phyloP scores from a whole-genome alignment of 768 basidiomycete genomes.

The Russula sp. region DNA sequence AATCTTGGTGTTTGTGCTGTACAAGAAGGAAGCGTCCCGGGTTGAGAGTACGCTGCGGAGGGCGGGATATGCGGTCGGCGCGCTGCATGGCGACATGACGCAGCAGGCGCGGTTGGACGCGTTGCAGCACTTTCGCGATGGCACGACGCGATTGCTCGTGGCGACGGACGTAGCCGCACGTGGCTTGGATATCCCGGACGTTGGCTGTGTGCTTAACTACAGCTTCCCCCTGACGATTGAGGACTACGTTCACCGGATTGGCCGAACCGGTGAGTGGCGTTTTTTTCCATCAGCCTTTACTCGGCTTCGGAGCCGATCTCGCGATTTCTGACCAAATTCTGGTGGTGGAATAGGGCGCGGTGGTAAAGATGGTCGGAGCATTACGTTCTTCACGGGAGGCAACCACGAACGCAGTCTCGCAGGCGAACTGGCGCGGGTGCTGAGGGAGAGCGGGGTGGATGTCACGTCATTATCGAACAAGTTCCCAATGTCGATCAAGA shows the following conservation, averaged over 20 bases:
- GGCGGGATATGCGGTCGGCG: constrained; percentile 71
- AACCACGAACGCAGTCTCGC: constrained; percentile 79
- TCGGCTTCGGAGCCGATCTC: too few species aligned
- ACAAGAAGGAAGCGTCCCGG: constrained; percentile 96
- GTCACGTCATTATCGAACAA: constrained; percentile 67
- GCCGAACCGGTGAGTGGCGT: constrained; percentile 60
- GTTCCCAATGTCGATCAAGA: constrained; percentile 97
- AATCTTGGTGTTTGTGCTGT: constrained; percentile 88
- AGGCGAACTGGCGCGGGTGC: constrained; percentile 87
- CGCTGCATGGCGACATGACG: constrained; percentile 86
- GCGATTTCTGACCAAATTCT: background rate
- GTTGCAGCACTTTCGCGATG: constrained; percentile 80
- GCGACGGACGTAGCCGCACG: constrained; percentile 98
- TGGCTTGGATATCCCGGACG: constrained; percentile 95
- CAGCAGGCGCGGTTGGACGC: constrained; percentile 80
- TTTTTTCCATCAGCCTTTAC: background rate
- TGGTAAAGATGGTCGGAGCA: constrained; percentile 81
- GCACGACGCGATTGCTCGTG: constrained; percentile 73
- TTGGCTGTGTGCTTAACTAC: constrained; percentile 90
- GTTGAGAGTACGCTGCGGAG: constrained; percentile 71
- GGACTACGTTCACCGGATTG: constrained; percentile 87
- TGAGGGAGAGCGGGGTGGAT: constrained; percentile 81
- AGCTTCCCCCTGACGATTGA: constrained; percentile 97
- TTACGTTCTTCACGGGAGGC: constrained; percentile 96
- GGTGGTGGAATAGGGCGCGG: constrained; percentile 57